Conservation (phyloP, 73 alveolate genomes). For the Paraurostyla sp. region DNA sequence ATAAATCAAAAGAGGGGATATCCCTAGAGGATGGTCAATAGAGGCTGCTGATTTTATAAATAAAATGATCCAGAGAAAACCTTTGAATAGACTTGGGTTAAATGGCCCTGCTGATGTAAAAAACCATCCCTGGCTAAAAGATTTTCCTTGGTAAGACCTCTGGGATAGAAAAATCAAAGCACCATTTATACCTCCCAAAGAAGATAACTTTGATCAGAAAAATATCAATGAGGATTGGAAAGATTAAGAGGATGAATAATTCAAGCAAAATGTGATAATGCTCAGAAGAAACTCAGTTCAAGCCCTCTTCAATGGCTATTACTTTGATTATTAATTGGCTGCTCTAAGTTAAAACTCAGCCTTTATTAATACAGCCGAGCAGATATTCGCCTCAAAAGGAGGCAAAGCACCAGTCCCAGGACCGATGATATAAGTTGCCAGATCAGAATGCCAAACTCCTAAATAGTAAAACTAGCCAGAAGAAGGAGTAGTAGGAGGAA, state of each 20-base stretch:
- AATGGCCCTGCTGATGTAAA: constrained; percentile 95
- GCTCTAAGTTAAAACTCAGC: neutral
- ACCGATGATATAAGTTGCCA: constrained; percentile 22
- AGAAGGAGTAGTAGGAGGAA: too few species aligned
- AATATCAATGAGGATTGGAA: constrained; percentile 76
- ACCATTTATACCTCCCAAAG: constrained; percentile 80
- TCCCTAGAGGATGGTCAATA: constrained; percentile 95
- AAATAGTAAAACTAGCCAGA: neutral
- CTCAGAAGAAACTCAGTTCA: constrained; percentile 47
- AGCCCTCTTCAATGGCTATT: constrained; percentile 73
- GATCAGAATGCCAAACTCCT: constrained; percentile 3
- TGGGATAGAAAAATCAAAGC: constrained; percentile 81
- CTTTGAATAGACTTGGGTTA: constrained; percentile 92
- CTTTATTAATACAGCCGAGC: neutral
- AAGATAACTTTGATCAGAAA: constrained; percentile 69
- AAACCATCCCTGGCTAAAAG: constrained; percentile 96
- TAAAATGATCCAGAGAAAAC: constrained; percentile 87
- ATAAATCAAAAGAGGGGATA: constrained; percentile 86
- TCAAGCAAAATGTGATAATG: constrained; percentile 3
- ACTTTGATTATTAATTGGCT: constrained; percentile 58
- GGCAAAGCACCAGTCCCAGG: constrained; percentile 26
- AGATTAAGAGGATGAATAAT: constrained; percentile 41
- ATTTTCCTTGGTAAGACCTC: constrained; percentile 91
- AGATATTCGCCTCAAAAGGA: neutral
- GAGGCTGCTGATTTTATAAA: constrained; percentile 94